phyloP scores from a whole-genome alignment of 1,284 basidiomycete genomes.

The Boletus semigastroideus region DNA sequence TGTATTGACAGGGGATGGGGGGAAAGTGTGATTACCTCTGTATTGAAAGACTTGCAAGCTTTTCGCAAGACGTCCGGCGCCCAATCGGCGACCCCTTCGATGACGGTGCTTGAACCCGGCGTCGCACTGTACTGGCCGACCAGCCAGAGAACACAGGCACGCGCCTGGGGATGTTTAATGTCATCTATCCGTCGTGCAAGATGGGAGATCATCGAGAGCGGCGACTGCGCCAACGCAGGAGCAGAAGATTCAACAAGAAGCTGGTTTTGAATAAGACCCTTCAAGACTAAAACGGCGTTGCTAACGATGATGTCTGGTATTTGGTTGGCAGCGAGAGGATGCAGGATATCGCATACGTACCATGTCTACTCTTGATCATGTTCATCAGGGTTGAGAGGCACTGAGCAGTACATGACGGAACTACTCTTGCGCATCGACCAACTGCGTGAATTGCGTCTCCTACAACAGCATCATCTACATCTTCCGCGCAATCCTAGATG shows the following conservation, averaged over 20 bases:
- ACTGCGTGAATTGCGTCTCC: conserved; percentile 74
- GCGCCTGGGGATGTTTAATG: conserved; percentile 74
- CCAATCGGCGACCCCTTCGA: conserved; percentile 62
- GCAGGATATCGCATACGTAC: conserved; percentile 38
- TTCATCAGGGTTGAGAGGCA: conserved; percentile 75
- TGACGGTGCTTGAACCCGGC: conserved; percentile 35
- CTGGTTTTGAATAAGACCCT: conserved; percentile 75
- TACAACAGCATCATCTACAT: conserved; percentile 69
- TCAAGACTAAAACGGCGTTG: conserved; percentile 80
- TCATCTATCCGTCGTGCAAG: conserved; percentile 76
- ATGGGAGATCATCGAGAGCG: conserved; percentile 68
- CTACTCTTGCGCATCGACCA: conserved; percentile 67
- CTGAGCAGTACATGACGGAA: conserved; percentile 67
- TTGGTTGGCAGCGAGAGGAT: conserved; percentile 2
- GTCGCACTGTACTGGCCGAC: conserved; percentile 79
- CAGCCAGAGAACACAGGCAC: conserved; percentile 87
- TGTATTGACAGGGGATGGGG: neutral
- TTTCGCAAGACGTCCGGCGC: conserved; percentile 85
- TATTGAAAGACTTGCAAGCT: conserved; percentile 66
- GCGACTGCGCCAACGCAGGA: conserved; percentile 41
- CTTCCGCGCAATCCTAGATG: conserved; percentile 71
- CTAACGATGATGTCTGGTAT: conserved; percentile 53
- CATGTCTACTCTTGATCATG: conserved; percentile 75
- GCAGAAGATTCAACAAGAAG: conserved; percentile 31
- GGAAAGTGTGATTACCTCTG: conserved; percentile 52